Percentiles rank a stretch among this genome's conserved stretches.
Conservation (phyloP, 2,329 filamentous ascomycete genomes). For the Alternaria infectoria region DNA sequence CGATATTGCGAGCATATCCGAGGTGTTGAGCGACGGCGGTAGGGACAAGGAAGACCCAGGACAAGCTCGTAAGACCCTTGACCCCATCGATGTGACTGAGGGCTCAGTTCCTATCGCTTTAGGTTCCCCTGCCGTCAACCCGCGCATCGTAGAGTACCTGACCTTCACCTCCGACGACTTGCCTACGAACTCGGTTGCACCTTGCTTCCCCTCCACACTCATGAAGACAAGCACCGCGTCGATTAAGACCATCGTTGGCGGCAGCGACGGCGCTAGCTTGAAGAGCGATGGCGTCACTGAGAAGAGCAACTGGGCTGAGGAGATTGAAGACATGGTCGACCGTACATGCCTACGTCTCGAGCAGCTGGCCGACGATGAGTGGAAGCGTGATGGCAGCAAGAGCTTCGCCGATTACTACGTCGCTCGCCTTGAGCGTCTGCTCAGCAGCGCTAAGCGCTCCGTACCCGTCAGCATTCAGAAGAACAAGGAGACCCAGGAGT, state of each 20-base stretch:
- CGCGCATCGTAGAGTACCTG: slow-evolving; percentile 37
- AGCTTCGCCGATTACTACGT: slow-evolving; percentile 35
- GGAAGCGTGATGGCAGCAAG: slow-evolving; percentile 19
- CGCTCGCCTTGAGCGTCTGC: slow-evolving; percentile 28
- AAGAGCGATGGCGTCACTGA: slow-evolving; percentile 39
- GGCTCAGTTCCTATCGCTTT: slow-evolving; percentile 34
- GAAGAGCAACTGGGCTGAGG: slow-evolving; percentile 43
- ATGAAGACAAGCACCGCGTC: slow-evolving; percentile 15
- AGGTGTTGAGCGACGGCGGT: slow-evolving; percentile 23
- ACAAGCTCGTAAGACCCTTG: slow-evolving; percentile 17
- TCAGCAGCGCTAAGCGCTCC: slow-evolving; percentile 20
- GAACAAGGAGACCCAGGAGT: not conserved
- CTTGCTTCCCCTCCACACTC: slow-evolving; percentile 21
- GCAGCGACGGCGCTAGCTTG: slow-evolving; percentile 17
- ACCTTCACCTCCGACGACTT: slow-evolving; percentile 37
- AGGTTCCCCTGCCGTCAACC: slow-evolving; percentile 35
- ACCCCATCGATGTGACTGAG: slow-evolving; percentile 7
- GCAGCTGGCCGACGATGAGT: slow-evolving; percentile 43
- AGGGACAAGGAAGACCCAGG: slow-evolving; percentile 11
- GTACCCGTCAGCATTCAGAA: slow-evolving; percentile 26
- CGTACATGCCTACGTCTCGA: slow-evolving; percentile 32
- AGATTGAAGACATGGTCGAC: slow-evolving; percentile 36
- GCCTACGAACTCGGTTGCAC: slow-evolving; percentile 24
- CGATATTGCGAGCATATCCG: slow-evolving; percentile 22
- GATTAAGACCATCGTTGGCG: slow-evolving; percentile 13